These are phyloP conservation scores for Herpomyces periplanetae DNA, from an alignment of 2,329 filamentous ascomycete species.

Conservation along the genomic window DNA sequence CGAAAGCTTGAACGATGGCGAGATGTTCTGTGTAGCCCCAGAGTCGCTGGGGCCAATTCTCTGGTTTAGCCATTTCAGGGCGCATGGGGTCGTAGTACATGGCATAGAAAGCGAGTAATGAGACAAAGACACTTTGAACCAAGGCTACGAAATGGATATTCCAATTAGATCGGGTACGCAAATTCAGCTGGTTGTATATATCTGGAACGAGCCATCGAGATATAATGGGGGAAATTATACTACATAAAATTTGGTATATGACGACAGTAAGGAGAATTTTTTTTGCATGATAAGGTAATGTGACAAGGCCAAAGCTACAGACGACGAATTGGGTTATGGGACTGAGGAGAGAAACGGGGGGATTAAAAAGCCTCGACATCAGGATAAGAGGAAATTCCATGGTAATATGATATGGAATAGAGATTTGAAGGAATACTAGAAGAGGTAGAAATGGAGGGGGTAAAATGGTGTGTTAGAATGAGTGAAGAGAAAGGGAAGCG, in stretches of 20 bases:
- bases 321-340: conserved; percentile 20
- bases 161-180: conserved; percentile 32
- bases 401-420: too few relatives aligned
- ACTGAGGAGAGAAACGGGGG: too few relatives aligned
- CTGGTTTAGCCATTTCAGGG: conserved; percentile 19
- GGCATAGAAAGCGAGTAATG: conserved; percentile 27
- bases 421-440: too few relatives aligned
- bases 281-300: conserved; percentile 34
- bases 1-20: conserved; percentile 34
- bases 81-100: conserved; percentile 27
- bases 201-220: conserved; percentile 20
- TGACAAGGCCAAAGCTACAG: conserved; percentile 17
- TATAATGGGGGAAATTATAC: conserved; percentile 22
- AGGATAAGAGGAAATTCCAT: too few relatives aligned
- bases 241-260: conserved; percentile 26
- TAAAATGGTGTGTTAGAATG: too few relatives aligned
- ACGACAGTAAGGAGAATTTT: conserved; percentile 24
- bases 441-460: too few relatives aligned
- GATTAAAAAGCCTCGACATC: too few relatives aligned
- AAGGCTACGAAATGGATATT: conserved; percentile 56
- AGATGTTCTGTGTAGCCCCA: conserved; percentile 35
- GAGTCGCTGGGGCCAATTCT: conserved; percentile 22
- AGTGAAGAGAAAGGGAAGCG: too few relatives aligned
- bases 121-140: conserved; percentile 32
- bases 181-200: conserved; percentile 20